phyloP scores from a whole-genome alignment of 495 filamentous ascomycete genomes.

The Usnea hakonensis region DNA sequence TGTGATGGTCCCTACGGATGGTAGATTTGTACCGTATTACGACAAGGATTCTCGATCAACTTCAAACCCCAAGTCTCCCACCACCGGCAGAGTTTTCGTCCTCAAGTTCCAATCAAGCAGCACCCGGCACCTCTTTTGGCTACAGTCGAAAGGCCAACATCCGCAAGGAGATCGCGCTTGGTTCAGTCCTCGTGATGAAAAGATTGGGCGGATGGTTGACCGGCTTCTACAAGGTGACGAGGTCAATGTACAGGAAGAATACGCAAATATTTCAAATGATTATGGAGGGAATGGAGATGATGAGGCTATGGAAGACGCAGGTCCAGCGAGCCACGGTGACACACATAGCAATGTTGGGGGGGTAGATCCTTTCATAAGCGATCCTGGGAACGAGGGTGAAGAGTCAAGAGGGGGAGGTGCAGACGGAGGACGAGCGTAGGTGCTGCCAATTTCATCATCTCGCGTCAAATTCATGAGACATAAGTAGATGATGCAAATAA shows the following conservation, averaged over 20 bases:
- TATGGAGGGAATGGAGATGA: conserved; percentile 54
- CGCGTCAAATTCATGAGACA: conserved; percentile 1
- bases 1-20: conserved; percentile 85
- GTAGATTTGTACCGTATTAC: conserved; percentile 72
- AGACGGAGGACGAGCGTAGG: conserved; percentile 99
- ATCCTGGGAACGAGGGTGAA: conserved; percentile 83
- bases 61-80: conserved; percentile 45
- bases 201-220: conserved; percentile 79
- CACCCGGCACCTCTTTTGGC: conserved; percentile 87
- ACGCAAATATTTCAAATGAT: conserved; percentile 50
- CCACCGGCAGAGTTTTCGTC: conserved; percentile 84
- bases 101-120: conserved; percentile 94
- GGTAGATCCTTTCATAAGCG: conserved; percentile 41
- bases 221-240: conserved; percentile 78
- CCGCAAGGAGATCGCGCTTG: conserved; percentile 61
- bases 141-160: conserved; percentile 82
- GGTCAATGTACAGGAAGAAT: conserved; percentile 73
- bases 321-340: conserved; percentile 42
- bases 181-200: conserved; percentile 73
- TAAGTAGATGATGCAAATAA: neutral
- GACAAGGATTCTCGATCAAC: conserved; percentile 38
- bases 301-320: conserved; percentile 82
- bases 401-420: conserved; percentile 83
- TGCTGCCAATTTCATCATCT: conserved; percentile 37
- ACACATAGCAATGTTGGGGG: conserved; percentile 21